Percentiles rank a stretch among this genome's conserved stretches.
Conservation (phyloP, 352 stramenopile species). For the Phytophthora parvispora region DNA sequence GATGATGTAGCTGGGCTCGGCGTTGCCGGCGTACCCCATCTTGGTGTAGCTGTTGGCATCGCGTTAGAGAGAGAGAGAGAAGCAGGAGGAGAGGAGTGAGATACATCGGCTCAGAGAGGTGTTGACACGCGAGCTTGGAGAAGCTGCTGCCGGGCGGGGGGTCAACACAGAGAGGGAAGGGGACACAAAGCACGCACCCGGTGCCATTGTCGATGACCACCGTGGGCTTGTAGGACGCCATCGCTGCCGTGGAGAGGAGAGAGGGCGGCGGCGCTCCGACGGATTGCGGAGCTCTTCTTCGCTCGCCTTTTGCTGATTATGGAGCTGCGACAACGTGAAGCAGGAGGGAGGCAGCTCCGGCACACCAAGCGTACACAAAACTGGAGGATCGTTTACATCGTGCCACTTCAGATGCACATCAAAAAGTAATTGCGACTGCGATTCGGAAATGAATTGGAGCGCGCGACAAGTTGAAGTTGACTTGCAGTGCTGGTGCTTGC, state of each 20-base stretch:
- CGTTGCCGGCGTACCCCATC: constrained; percentile 97
- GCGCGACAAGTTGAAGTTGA: constrained; percentile 2
- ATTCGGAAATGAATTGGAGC: constrained; percentile 5
- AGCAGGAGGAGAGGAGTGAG: background rate
- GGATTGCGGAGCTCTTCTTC: constrained; percentile 12
- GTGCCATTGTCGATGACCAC: constrained; percentile 98
- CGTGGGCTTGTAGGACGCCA: constrained; percentile 90
- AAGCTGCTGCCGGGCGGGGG: too few relatives aligned
- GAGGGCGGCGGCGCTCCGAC: background rate
- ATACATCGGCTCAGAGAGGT: background rate
- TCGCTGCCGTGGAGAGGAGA: constrained; percentile 22
- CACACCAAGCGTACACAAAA: constrained; percentile 2
- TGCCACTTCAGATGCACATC: constrained; percentile 7
- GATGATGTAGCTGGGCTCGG: constrained; percentile 96
- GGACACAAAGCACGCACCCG: constrained; percentile 70
- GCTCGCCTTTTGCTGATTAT: constrained; percentile 39
- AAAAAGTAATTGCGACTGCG: background rate
- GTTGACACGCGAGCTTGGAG: background rate
- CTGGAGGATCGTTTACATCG: background rate
- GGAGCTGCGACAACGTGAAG: constrained; percentile 12
- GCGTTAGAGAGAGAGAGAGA: background rate
- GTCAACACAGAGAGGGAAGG: background rate
- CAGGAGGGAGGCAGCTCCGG: background rate
- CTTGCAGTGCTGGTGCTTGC: too few relatives aligned
- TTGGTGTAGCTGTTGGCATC: constrained; percentile 95